Conservation (phyloP, 176 grass and related monocot species). For the Areca catechu region DNA sequence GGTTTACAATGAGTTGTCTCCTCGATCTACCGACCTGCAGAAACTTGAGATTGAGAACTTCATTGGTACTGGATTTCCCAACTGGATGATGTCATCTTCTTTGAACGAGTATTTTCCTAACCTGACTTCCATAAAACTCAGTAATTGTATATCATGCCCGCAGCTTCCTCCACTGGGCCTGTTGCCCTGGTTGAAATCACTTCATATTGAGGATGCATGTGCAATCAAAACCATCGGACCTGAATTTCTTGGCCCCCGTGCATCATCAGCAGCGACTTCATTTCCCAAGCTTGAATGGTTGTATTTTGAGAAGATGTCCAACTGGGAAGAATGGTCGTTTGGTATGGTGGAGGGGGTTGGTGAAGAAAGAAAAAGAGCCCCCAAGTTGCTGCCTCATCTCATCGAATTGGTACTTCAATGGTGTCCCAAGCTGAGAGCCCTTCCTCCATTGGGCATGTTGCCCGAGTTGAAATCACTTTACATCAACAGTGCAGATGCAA, state of each 20-base stretch:
- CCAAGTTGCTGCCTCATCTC: no score
- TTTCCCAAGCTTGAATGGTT: no score
- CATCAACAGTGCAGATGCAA: constrained; percentile 48
- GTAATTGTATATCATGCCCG: constrained; percentile 43
- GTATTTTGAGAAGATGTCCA: no score
- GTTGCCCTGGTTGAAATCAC: constrained; percentile 48
- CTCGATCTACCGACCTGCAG: neutral
- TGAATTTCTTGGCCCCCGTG: no score
- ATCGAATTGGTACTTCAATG: no score
- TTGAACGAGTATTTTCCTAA: constrained; percentile 7
- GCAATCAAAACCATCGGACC: no score
- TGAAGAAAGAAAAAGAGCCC: no score
- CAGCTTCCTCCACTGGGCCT: constrained; percentile 66
- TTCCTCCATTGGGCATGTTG: constrained; percentile 48
- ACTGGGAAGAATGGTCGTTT: no score
- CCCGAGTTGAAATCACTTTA: constrained; percentile 53
- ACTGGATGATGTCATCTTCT: neutral
- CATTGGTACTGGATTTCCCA: constrained; percentile 43
- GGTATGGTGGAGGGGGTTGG: no score
- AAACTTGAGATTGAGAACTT: constrained; percentile 16
- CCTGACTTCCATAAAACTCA: constrained; percentile 48
- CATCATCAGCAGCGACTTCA: no score
- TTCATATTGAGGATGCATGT: constrained; percentile 51
- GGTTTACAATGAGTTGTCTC: no score
- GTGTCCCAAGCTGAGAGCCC: no score